These are phyloP conservation scores for Ilyonectria robusta DNA, from an alignment of 2,329 filamentous ascomycete species.

Conservation along the genomic window DNA sequence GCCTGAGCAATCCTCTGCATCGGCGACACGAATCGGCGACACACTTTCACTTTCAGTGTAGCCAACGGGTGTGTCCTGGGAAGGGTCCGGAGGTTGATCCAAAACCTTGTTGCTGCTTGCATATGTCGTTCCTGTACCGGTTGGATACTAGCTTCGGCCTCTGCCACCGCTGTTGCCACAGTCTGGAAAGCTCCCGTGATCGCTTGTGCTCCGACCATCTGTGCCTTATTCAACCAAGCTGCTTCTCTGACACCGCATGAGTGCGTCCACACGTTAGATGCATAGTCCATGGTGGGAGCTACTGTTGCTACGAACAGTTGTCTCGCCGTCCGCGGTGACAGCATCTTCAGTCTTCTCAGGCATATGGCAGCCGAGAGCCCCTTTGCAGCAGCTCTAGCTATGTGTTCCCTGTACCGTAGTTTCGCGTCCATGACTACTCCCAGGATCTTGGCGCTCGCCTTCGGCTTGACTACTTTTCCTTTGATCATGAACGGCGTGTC, in stretches of 20 bases:
- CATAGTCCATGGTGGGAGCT: neutral
- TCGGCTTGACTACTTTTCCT: no score
- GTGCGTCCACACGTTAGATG: neutral
- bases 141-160: neutral
- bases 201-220: neutral
- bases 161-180: neutral
- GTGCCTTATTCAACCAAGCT: neutral
- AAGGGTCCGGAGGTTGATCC: neutral
- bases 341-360: no score
- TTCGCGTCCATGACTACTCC: no score
- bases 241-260: neutral
- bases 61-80: neutral
- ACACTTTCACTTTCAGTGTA: neutral
- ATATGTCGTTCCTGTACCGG: neutral
- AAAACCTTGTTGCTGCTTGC: neutral
- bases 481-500: no score
- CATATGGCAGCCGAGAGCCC: no score
- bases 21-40: neutral
- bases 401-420: no score
- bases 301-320: no score
- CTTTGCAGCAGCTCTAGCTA: no score
- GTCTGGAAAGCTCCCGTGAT: neutral
- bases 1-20: neutral
- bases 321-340: no score
- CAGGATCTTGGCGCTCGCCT: no score